Percentiles rank a stretch among this genome's conserved stretches.
Conservation (phyloP, 1,139 yeast genomes). For the Lodderomyces elongisporus region DNA sequence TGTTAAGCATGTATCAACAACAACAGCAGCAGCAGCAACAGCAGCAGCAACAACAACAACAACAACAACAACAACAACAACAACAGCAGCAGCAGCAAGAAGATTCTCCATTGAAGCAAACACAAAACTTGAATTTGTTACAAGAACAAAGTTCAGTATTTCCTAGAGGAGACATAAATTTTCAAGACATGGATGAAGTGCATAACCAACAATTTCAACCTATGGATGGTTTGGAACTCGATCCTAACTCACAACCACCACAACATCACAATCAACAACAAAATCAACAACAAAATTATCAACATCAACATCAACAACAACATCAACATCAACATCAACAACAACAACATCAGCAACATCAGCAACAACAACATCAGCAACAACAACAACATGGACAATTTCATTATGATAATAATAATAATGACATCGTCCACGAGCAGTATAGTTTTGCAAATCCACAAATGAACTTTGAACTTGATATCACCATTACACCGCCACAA, state of each 20-base stretch:
- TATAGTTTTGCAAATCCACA: slow-evolving; percentile 8
- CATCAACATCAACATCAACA: too few species aligned
- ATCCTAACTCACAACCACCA: too few species aligned
- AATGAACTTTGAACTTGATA: slow-evolving; percentile 11
- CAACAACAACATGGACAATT: too few species aligned
- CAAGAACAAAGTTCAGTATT: neutral
- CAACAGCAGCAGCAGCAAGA: neutral
- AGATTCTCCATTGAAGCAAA: neutral
- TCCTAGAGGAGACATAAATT: too few species aligned
- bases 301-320: too few species aligned
- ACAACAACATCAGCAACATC: slow-evolving; percentile 1
- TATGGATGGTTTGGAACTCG: too few species aligned
- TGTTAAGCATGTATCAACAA: slow-evolving; percentile 15
- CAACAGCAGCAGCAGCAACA: slow-evolving; percentile 1
- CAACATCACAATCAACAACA: neutral
- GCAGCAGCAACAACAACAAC: slow-evolving; percentile 3
- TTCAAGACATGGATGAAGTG: neutral
- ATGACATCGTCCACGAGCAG: slow-evolving; percentile 3
- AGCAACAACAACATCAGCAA: slow-evolving; percentile 4
- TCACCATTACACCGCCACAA: slow-evolving; percentile 14
- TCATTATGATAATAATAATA: slow-evolving; percentile 5
- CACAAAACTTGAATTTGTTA: neutral
- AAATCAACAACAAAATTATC: too few species aligned
- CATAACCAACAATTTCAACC: neutral
- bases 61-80: slow-evolving; percentile 3